Base-by-base conservation (phyloP, 2,329 filamentous ascomycete species). In the Ophiostoma sp. region DNA sequence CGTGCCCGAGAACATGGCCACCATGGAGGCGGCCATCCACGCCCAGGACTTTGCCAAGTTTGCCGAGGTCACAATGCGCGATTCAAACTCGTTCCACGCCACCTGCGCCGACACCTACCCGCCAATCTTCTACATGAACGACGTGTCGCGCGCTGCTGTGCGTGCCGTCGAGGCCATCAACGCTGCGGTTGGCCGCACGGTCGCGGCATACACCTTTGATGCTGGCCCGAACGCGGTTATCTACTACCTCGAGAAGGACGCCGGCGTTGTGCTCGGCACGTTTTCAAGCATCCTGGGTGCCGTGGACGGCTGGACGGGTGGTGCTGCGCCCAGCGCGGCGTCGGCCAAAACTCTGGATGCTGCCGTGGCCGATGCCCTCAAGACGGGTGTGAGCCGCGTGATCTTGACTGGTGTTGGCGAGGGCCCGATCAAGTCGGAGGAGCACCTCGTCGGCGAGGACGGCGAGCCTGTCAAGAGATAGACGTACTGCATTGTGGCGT, bases 51-150 rank as follows among this genome's bases (percentile, higher is more conserved):
- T 99, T 80, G 86, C 88, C 74, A 82, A 85, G 27, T 99, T 99
- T 76, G 95, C 90, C 38, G 88, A 91, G 77, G 85, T 97, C 71
- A 97, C 95, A 16, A 99, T 97, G 93, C 89, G 89, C 78, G 95
- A 99, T 77, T 96, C 91, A 76, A 99, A 99, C 81, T 92, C 88
- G 70, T 99, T 99, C 87, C 95, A 99, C 79, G 92, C 95, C 49
- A 92, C 89, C 69, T 98, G 95, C 78, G 83, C 96, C 74, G 95
- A 99, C 77, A 98, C 95, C 1, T 93, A 92, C 80, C 95, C 96
- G 62, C 95, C 96, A 18, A 99, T 99, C 76, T 97, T 97, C 80
- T 99, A 99, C 83, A 89, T 99, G 84, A 99, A 97, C 80, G 95
- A 99, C 77, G 89, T 94, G 16, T 94, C 90, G 27, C 84, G 90